Conservation (phyloP, 345 rosid genomes). For the Rhizophora mangle region DNA sequence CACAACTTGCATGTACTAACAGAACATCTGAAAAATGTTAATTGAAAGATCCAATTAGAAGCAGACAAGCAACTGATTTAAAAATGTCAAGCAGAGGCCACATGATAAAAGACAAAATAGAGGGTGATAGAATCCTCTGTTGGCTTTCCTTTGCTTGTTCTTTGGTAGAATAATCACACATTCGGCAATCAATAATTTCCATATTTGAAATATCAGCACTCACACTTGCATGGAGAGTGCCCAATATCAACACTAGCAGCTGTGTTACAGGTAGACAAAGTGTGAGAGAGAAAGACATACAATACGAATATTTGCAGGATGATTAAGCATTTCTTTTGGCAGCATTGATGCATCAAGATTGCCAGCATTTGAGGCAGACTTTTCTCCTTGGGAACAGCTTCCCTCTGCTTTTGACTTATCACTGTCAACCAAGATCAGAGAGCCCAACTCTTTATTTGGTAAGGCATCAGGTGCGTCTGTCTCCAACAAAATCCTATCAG, state of each 20-base stretch:
- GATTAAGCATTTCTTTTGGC: constrained; percentile 64
- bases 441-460: constrained; percentile 45
- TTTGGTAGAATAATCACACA: too few species aligned
- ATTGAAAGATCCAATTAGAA: too few species aligned
- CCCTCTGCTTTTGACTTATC: constrained; percentile 42
- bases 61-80: too few species aligned
- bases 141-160: too few species aligned
- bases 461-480: constrained; percentile 96
- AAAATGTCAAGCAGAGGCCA: too few species aligned
- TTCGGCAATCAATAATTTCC: too few species aligned
- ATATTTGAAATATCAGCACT: neutral
- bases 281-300: constrained; percentile 31
- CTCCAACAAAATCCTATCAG: constrained; percentile 79
- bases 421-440: constrained; percentile 46
- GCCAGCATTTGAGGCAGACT: constrained; percentile 21
- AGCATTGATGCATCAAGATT: constrained; percentile 22
- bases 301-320: constrained; percentile 73
- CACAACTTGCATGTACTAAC: too few species aligned
- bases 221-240: too few species aligned
- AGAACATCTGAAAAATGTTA: too few species aligned
- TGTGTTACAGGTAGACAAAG: neutral
- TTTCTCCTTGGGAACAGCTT: constrained; percentile 22
- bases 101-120: too few species aligned
- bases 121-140: too few species aligned
- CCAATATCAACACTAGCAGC: neutral